A percentile compares a stretch with the other conserved stretches of the same genome.
phyloP scores from a whole-genome alignment of 1,284 basidiomycete genomes.

The Neonothopanus nambi region DNA sequence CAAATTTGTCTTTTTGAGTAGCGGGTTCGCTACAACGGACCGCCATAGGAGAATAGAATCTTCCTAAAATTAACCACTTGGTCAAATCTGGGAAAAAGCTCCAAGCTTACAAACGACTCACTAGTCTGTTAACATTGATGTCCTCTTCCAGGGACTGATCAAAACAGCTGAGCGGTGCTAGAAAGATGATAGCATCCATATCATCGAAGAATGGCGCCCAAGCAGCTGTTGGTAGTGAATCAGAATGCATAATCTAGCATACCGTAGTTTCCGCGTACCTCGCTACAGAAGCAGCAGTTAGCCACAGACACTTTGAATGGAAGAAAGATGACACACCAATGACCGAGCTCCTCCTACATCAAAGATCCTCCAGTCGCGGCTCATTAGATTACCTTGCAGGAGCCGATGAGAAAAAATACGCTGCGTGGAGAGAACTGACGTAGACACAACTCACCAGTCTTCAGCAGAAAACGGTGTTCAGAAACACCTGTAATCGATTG shows the following conservation, averaged over 20 bases:
- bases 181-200: slow-evolving; percentile 62
- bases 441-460: slow-evolving; percentile 38
- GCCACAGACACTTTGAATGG: too few species aligned
- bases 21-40: slow-evolving; percentile 53
- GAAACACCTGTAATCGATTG: slow-evolving; percentile 41
- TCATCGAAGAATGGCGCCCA: slow-evolving; percentile 75
- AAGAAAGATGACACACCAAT: slow-evolving; percentile 36
- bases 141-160: slow-evolving; percentile 67
- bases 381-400: slow-evolving; percentile 46
- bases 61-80: slow-evolving; percentile 39
- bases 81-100: neutral
- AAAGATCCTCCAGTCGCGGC: slow-evolving; percentile 52
- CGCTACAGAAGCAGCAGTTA: slow-evolving; percentile 25
- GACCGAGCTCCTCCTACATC: slow-evolving; percentile 62
- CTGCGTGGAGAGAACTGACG: neutral
- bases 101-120: slow-evolving; percentile 22
- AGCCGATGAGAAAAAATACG: slow-evolving; percentile 5
- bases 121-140: slow-evolving; percentile 55
- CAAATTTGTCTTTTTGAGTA: slow-evolving; percentile 56
- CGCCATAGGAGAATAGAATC: slow-evolving; percentile 69
- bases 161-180: slow-evolving; percentile 69
- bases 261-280: slow-evolving; percentile 28
- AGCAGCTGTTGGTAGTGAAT: slow-evolving; percentile 40
- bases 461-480: slow-evolving; percentile 52
- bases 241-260: slow-evolving; percentile 1